phyloP scores from a whole-genome alignment of 2,329 filamentous ascomycete genomes.

The Magnaporthiopsis rhizophila region DNA sequence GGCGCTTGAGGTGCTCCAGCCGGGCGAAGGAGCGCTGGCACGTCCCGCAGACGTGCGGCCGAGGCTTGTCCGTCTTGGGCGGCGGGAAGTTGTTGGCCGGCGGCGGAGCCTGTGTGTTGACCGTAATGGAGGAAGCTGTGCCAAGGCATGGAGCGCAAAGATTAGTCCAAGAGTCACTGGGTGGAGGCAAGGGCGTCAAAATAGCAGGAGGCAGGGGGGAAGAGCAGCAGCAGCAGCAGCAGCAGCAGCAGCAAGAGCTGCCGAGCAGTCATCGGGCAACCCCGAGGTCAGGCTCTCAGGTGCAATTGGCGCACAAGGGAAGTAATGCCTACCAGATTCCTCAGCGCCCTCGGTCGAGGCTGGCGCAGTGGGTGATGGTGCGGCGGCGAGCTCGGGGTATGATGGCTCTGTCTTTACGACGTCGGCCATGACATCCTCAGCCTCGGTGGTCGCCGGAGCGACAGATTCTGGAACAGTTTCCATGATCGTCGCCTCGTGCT shows the following conservation, averaged over 20 bases:
- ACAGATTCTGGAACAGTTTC: background rate
- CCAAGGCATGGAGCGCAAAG: background rate
- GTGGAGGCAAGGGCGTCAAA: background rate
- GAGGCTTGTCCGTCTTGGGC: conserved; percentile 94
- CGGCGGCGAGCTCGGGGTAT: background rate
- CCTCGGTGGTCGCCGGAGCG: background rate
- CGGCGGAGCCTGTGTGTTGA: conserved; percentile 34
- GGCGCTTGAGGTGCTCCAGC: conserved; percentile 91
- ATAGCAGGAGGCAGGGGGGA: background rate
- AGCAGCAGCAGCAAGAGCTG: background rate
- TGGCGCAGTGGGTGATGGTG: too few relatives aligned
- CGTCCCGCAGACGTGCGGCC: conserved; percentile 87
- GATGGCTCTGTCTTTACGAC: background rate
- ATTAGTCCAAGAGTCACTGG: background rate
- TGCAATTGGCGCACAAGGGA: background rate
- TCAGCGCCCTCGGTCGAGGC: background rate
- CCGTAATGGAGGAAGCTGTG: conserved; percentile 41
- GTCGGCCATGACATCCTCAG: background rate
- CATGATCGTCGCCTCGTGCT: background rate
- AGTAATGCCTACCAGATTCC: background rate
- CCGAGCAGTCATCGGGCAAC: background rate
- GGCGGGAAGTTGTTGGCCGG: conserved; percentile 53
- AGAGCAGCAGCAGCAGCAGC: too few relatives aligned
- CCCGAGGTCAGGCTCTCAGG: background rate
- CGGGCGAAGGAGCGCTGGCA: conserved; percentile 90